Percentiles rank a stretch among this genome's conserved stretches.
These are phyloP conservation scores for Penicillium roqueforti DNA, from an alignment of 495 filamentous ascomycete species.

Conservation along the genomic window DNA sequence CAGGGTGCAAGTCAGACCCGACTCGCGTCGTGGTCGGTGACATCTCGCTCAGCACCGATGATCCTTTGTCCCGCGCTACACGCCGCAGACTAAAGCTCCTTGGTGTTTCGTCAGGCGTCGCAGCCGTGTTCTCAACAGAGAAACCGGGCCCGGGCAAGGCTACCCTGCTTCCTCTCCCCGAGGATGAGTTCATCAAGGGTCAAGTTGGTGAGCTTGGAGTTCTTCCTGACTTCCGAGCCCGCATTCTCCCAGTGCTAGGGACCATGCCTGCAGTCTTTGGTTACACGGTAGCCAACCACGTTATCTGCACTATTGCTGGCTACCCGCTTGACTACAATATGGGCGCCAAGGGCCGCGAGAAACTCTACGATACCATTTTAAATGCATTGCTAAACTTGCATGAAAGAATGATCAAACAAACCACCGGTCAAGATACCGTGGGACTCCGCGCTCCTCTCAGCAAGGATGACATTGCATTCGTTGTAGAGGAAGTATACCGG, in stretches of 20 bases:
- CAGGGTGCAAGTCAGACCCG: conserved; percentile 95
- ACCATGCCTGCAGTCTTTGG: conserved; percentile 98
- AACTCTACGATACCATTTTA: conserved; percentile 81
- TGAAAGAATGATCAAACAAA: conserved; percentile 62
- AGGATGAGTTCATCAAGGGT: conserved; percentile 88
- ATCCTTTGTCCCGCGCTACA: conserved; percentile 82
- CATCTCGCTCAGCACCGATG: conserved; percentile 83
- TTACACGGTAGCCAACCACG: conserved; percentile 82
- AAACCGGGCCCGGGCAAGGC: conserved; percentile 90
- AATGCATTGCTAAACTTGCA: conserved; percentile 66
- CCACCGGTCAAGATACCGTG: conserved; percentile 54
- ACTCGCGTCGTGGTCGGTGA: conserved; percentile 89
- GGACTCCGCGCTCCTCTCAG: conserved; percentile 77
- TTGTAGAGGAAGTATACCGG: conserved; percentile 84
- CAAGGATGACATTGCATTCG: conserved; percentile 72
- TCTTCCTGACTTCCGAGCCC: conserved; percentile 85
- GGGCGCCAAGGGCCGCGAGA: conserved; percentile 72
- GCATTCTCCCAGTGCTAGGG: conserved; percentile 89
- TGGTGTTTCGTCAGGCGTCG: conserved; percentile 80
- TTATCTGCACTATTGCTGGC: conserved; percentile 77
- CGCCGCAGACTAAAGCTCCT: conserved; percentile 71
- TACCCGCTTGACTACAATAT: conserved; percentile 83
- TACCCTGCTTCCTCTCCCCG: conserved; percentile 75
- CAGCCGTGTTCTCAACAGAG: conserved; percentile 90
- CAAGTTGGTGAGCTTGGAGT: conserved; percentile 80